Conservation (phyloP, 2,329 filamentous ascomycete species). For the Fusarium sp. region DNA sequence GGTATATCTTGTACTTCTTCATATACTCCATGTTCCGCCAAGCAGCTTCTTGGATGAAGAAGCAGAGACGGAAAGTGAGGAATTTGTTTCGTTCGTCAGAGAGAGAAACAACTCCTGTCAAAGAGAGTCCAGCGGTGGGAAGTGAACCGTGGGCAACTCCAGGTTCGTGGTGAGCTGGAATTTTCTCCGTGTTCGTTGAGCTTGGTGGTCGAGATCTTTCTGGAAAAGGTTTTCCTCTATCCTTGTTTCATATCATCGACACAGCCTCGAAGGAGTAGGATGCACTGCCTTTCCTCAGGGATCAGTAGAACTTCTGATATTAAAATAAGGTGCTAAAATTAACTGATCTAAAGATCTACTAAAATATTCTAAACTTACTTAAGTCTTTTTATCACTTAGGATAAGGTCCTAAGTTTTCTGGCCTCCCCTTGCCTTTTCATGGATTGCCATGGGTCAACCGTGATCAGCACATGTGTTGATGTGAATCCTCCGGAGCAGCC, state of each 20-base stretch:
- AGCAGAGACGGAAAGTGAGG: not conserved
- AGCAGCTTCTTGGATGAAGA: not conserved
- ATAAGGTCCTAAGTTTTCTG: too few species aligned
- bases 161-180: not conserved
- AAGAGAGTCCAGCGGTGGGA: not conserved
- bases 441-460: not conserved
- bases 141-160: not conserved
- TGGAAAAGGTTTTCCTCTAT: not conserved
- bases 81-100: not conserved
- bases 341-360: too few species aligned
- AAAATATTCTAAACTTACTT: too few species aligned
- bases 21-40: not conserved
- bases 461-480: not conserved
- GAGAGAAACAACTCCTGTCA: not conserved
- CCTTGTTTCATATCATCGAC: not conserved
- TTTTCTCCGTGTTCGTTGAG: too few species aligned
- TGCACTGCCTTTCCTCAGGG: too few species aligned
- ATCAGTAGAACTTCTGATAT: too few species aligned
- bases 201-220: too few species aligned
- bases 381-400: too few species aligned
- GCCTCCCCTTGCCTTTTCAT: not conserved
- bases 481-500: not conserved
- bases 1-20: not conserved
- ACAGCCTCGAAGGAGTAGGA: not conserved
- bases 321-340: too few species aligned